Conservation (phyloP, 2,329 filamentous ascomycete genomes). For the Biscogniauxia mediterranea region DNA sequence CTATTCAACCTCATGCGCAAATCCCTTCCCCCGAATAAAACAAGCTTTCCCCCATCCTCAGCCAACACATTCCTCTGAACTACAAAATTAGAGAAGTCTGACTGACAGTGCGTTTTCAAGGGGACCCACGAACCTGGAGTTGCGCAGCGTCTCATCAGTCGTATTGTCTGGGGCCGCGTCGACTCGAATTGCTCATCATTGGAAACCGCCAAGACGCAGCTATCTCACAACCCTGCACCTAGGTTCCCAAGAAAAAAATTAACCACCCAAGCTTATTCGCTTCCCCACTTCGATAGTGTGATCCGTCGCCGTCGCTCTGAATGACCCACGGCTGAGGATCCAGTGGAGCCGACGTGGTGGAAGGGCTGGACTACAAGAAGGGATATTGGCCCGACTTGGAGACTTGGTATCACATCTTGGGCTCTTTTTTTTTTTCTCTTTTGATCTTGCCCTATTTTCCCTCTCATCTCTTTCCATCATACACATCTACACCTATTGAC, state of each 20-base stretch:
- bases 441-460: conserved; percentile 6
- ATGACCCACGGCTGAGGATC: conserved; percentile 29
- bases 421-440: not conserved
- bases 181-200: conserved; percentile 21
- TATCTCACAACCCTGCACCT: conserved; percentile 13
- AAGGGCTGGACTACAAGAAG: conserved; percentile 26
- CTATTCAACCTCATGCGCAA: conserved; percentile 4
- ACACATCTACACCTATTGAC: conserved; percentile 1
- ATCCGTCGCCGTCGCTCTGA: conserved; percentile 22
- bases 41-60: conserved; percentile 13
- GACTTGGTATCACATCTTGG: not conserved
- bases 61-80: conserved; percentile 15
- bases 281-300: conserved; percentile 12
- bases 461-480: conserved; percentile 5
- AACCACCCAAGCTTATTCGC: conserved; percentile 19
- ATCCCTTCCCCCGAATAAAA: conserved; percentile 9
- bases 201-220: conserved; percentile 23
- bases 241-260: conserved; percentile 14
- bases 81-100: conserved; percentile 4
- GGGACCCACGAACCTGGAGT: not conserved
- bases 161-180: conserved; percentile 17
- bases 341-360: conserved; percentile 28
- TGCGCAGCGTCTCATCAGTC: not conserved
- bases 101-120: not conserved
- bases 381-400: conserved; percentile 14